phyloP scores from a whole-genome alignment of 176 grass and related monocot genomes.

The Urochloa ruziziensis region DNA sequence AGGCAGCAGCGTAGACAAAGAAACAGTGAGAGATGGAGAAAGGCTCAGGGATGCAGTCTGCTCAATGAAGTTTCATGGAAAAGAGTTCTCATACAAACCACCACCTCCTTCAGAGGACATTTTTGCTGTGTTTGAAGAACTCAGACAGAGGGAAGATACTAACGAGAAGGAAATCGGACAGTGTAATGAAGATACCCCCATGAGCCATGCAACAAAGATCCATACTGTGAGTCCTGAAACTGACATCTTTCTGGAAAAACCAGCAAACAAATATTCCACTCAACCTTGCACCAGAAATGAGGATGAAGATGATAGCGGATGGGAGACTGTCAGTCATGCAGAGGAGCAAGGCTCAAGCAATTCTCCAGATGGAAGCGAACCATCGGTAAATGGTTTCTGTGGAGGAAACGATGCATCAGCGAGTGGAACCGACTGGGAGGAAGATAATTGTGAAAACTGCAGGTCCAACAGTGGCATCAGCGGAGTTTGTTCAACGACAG shows the following conservation, averaged over 20 bases:
- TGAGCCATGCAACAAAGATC: slow-evolving; percentile 43
- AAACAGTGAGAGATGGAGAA: slow-evolving; percentile 44
- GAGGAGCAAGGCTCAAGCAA: slow-evolving; percentile 62
- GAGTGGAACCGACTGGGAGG: slow-evolving; percentile 52
- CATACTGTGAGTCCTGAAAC: slow-evolving; percentile 63
- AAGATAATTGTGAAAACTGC: slow-evolving; percentile 47
- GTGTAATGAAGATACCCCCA: slow-evolving; percentile 35
- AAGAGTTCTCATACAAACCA: slow-evolving; percentile 62
- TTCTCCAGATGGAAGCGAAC: slow-evolving; percentile 63
- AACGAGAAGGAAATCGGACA: slow-evolving; percentile 43
- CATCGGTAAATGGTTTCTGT: slow-evolving; percentile 61
- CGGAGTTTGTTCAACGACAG: slow-evolving; percentile 58
- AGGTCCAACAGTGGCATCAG: slow-evolving; percentile 43
- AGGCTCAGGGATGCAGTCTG: slow-evolving; percentile 52
- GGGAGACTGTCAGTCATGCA: slow-evolving; percentile 57
- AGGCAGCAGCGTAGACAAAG: slow-evolving; percentile 32
- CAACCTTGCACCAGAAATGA: slow-evolving; percentile 35
- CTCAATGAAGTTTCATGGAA: slow-evolving; percentile 44
- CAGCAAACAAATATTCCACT: slow-evolving; percentile 38
- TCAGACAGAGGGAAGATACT: slow-evolving; percentile 49
- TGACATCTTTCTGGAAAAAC: slow-evolving; percentile 50
- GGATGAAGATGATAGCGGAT: slow-evolving; percentile 58
- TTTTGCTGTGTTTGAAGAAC: slow-evolving; percentile 61
- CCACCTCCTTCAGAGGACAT: slow-evolving; percentile 59
- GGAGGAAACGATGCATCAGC: slow-evolving; percentile 49